These are phyloP conservation scores for Debaryomycetaceae sp. DNA, from an alignment of 1,139 yeast genomes.

Conservation along the genomic window DNA sequence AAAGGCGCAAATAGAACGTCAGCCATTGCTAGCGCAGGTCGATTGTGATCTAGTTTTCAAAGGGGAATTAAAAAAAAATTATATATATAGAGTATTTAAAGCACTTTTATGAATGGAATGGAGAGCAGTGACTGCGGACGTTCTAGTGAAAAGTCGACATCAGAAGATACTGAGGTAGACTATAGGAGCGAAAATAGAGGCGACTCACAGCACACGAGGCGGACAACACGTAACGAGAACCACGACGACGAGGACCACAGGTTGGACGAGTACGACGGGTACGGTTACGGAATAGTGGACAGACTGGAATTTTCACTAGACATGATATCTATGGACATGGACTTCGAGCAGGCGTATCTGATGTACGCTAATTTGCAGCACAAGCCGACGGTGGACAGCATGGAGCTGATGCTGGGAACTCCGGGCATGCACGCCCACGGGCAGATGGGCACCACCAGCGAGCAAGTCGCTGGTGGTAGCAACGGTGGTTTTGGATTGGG, in stretches of 20 bases:
- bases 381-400: constrained; percentile 31
- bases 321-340: constrained; percentile 41
- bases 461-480: background rate
- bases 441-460: constrained; percentile 8
- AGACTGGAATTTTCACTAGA: constrained; percentile 10
- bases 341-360: constrained; percentile 45
- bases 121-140: background rate
- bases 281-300: background rate
- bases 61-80: background rate
- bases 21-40: background rate
- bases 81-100: background rate
- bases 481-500: background rate
- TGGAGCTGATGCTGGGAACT: constrained; percentile 39
- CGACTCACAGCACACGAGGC: too few relatives aligned
- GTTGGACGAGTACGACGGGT: background rate
- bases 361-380: constrained; percentile 42
- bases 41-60: background rate
- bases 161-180: background rate
- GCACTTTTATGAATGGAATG: background rate
- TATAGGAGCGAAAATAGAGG: too few relatives aligned
- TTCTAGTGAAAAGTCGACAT: background rate
- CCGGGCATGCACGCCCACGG: constrained; percentile 33
- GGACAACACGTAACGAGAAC: too few relatives aligned
- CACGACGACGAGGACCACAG: too few relatives aligned
- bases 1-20: background rate